Conservation (phyloP, 2,329 filamentous ascomycete species). For the Teratosphaeria epicoccoides region DNA sequence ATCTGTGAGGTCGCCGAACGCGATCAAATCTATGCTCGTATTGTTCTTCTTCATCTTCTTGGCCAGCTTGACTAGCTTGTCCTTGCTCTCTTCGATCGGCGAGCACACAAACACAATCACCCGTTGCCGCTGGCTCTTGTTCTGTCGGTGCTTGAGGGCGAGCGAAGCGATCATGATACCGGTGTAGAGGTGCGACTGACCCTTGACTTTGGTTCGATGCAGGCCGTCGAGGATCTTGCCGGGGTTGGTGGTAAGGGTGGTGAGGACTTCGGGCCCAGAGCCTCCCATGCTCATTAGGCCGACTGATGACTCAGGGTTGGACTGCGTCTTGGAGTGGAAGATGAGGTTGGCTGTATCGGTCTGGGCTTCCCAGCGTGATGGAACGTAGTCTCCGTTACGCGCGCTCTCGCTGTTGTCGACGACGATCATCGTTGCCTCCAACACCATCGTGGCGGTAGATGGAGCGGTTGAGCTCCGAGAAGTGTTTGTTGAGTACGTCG, state of each 20-base stretch:
- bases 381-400: slow-evolving; percentile 86
- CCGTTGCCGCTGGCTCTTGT: slow-evolving; percentile 90
- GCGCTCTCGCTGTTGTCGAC: slow-evolving; percentile 99
- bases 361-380: slow-evolving; percentile 93
- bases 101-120: slow-evolving; percentile 97
- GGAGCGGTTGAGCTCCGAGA: slow-evolving; percentile 1
- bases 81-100: slow-evolving; percentile 79
- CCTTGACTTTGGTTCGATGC: slow-evolving; percentile 88
- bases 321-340: slow-evolving; percentile 89
- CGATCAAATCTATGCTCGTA: slow-evolving; percentile 85
- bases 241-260: slow-evolving; percentile 90
- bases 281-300: slow-evolving; percentile 99
- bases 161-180: slow-evolving; percentile 96
- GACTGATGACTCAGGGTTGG: slow-evolving; percentile 92
- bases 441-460: slow-evolving; percentile 64
- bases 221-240: slow-evolving; percentile 89
- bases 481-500: not conserved
- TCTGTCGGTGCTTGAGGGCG: slow-evolving; percentile 93
- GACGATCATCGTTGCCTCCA: slow-evolving; percentile 99
- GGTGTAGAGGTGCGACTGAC: slow-evolving; percentile 76
- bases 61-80: slow-evolving; percentile 75
- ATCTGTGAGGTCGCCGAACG: slow-evolving; percentile 87
- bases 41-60: slow-evolving; percentile 99
- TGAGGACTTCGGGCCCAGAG: slow-evolving; percentile 91
- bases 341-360: slow-evolving; percentile 88